These are phyloP conservation scores for Beta vulgaris DNA, from an alignment of 148 eudicot genomes.

Conservation along the genomic window DNA sequence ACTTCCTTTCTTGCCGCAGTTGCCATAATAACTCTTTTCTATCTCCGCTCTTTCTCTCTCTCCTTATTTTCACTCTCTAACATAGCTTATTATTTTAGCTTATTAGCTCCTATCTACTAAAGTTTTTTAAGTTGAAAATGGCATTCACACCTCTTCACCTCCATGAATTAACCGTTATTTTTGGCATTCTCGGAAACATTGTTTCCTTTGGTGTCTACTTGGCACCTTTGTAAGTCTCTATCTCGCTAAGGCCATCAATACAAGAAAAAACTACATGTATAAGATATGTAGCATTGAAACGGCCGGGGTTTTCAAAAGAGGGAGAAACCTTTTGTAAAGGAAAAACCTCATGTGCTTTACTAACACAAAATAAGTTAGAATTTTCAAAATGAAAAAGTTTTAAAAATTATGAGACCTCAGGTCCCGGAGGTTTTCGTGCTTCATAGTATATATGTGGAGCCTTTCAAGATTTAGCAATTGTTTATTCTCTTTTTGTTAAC, in stretches of 20 bases:
- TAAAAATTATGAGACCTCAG: no score
- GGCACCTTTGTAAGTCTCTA: conserved; percentile 60
- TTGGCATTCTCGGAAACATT: conserved; percentile 64
- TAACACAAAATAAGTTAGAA: no score
- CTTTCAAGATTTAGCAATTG: no score
- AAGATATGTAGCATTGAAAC: not conserved
- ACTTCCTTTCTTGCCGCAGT: conserved; percentile 24
- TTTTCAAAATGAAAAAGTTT: no score
- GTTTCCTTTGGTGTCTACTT: conserved; percentile 71
- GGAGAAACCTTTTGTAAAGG: no score
- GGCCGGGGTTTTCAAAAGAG: not conserved
- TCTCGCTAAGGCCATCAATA: not conserved
- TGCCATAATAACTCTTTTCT: conserved; percentile 19
- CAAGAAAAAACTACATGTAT: not conserved
- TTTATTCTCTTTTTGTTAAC: no score
- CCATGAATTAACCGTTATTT: conserved; percentile 36
- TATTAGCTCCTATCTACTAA: not conserved
- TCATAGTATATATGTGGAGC: no score
- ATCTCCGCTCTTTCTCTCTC: conserved; percentile 12
- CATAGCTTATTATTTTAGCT: not conserved
- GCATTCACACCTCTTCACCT: conserved; percentile 26
- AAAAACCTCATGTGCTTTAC: no score
- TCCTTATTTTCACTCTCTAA: not conserved
- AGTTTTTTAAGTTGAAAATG: conserved; percentile 23
- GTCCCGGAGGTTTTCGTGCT: no score